Evolutionary conservation across 2,329 filamentous ascomycete species (phyloP), one percentile per base, ranked within the genome.

Genomic region (Aaosphaeria arxii): DNA sequence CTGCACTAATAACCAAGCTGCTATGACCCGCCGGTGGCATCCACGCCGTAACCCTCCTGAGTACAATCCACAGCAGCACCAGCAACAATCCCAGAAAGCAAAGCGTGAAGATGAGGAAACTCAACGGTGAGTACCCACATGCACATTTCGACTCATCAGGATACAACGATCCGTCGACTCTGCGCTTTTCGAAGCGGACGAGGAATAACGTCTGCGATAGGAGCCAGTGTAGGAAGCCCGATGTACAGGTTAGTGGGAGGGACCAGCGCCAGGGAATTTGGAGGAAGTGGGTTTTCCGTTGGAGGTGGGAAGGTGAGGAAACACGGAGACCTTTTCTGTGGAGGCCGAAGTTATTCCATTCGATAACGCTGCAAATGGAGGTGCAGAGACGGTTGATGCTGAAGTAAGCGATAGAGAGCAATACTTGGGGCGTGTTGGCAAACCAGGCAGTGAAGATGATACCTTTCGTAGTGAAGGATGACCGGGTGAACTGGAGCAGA

Each of bases 21-120:
- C 85, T 87, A 71, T 75, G 91, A 53, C 87, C 85, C 30, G 87
- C 91, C 77, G 91, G 90, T 69, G 88, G 88, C 49, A 90, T 91
- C 55, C 77, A 90, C 17, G 87, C 86, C 5, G 76, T 91, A 9
- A 88, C 86, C 1, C 85, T 87, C 2, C 86, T 86, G 0, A 90
- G 90, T 70, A 87, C 88, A 35, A 76, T 76, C 63, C 84, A 44
- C 35, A 48, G 31, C 31, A 56, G 33, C 4, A 45, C 40, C 30
- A 55, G 38, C 3, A 59, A 30, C 7, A 53, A 17, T 3, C 40
- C 42, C 24, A 36, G 35, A 32, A 55, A 43, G 24, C 41, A 73
- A 38, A 85, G 7, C 7, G 52, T 44, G 5, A 56, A 40, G 17
- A 53, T 29, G 11, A 57, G 9, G 11, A 57, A 44, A n/a, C 53